These are phyloP conservation scores for Westerdykella aurantiaca DNA, from an alignment of 2,329 filamentous ascomycete genomes.

Conservation along the genomic window DNA sequence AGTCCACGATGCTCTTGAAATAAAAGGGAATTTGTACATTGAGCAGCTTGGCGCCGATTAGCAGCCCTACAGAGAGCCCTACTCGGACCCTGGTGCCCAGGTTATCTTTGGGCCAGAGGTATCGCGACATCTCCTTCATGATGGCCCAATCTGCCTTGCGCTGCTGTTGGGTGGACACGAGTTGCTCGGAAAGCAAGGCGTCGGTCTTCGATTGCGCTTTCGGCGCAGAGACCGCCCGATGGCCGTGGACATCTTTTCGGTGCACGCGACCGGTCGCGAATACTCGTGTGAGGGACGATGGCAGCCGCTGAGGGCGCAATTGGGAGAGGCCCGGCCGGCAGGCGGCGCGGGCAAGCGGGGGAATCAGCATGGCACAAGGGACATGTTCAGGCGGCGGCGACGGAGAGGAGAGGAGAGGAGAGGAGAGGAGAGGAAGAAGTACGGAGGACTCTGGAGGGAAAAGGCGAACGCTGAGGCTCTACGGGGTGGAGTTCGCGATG, in stretches of 20 bases:
- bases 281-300: constrained; percentile 27
- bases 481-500: not conserved
- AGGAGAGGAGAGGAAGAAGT: too few relatives aligned
- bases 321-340: constrained; percentile 23
- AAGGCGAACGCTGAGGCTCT: not conserved
- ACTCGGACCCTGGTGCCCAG: constrained; percentile 79
- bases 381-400: constrained; percentile 15
- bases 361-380: constrained; percentile 28
- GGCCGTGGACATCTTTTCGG: constrained; percentile 39
- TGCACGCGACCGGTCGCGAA: constrained; percentile 42
- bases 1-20: constrained; percentile 96
- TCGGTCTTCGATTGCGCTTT: constrained; percentile 37
- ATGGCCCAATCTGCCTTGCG: constrained; percentile 97
- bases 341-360: constrained; percentile 31
- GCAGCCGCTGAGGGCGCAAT: constrained; percentile 7
- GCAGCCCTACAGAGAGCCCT: constrained; percentile 70
- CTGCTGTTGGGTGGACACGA: constrained; percentile 72
- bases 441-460: not conserved
- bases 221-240: constrained; percentile 23
- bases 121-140: constrained; percentile 94
- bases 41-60: constrained; percentile 83
- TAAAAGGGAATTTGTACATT: constrained; percentile 99
- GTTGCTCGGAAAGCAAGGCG: constrained; percentile 59
- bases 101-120: constrained; percentile 92
- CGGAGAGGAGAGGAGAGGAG: too few relatives aligned